Base-by-base conservation (phyloP, 1,284 basidiomycete species). In the Trametes pubescens region DNA sequence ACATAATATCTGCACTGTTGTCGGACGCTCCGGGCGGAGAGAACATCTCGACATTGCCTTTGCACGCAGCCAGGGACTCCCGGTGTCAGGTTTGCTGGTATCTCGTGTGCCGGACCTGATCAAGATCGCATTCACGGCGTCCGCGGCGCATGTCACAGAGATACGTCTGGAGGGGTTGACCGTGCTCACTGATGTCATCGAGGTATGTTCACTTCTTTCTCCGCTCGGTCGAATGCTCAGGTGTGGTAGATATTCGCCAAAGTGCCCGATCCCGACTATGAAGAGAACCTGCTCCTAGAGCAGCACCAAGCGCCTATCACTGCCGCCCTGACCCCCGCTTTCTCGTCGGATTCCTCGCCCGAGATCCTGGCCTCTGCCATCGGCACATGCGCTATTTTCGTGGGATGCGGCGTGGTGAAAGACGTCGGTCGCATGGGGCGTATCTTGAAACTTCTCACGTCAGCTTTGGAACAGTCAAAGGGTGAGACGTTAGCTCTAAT, bases 291-390 rank as follows among this genome's bases (percentile, higher is more conserved):
- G 4, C 81, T 99, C 1, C 84, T 99, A n/a, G 97, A 99, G 75
- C 98, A 99, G 76, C 94, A 98, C 76, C 97, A 99, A 79, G 98
- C 98, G 0, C 97, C 98, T 0, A 98, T 99, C 64, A 97, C 97
- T 1, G 95, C 98, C 2, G 98, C 98, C 0, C 84, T 99, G n/a
- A 99, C 96, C 0, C 97, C 98, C 0, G 96, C 97, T 0, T 99
- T 99, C 74, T 93, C 94, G 4, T 84, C 92, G 0, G 98, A 99
- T 74, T 95, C 96, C 0, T 95, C 96, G 0, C 96, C 97, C 0
- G 97, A 99, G 75, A 97, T 99, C 24, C 76, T 99, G 37, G 94
- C 96, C 0, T 89, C 92, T 16, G 97, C 96, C 0, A 90, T 99
- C 24, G 89, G 96, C 73, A 93, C 97, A 14, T 98, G 97, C 72